Base-by-base conservation (phyloP, 768 basidiomycete species). In the Lactifluus echinatus region DNA sequence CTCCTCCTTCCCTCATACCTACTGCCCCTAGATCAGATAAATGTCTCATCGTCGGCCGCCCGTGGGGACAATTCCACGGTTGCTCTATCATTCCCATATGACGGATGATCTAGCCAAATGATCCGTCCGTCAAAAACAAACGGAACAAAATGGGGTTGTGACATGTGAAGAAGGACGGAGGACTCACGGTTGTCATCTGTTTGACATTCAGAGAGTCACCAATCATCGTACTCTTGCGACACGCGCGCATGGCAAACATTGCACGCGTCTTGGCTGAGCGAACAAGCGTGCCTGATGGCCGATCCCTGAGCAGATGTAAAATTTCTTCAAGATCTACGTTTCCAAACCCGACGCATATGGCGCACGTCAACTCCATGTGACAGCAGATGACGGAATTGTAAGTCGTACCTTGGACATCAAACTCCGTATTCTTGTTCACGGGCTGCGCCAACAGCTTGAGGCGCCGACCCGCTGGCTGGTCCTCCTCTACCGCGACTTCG, bases 201-300 rank as follows among this genome's bases (percentile, higher is more conserved):
- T 74, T 69, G 57, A 71, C 75, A 36, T 79, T 92, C 59, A 98
- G 75, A 11, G 93, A 76, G 74, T 82, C 89, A 3, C 96, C 94
- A 43, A 97, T 78, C 96, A 98, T 99, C 40, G 96, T 85, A 69
- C 93, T 97, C 74, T 89, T 93, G 61, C 95, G 70, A 71, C 96
- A 99, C 0, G 96, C 96, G 34, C 94, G 81, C 80, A 85, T 89
- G 0, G 96, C 96, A 67, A 99, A 97, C 94, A 99, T 97, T 4
- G 84, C 78, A 15, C 93, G 80, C 15, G 89, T 92, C 69, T 98
- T 98, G 15, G 87, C 87, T 66, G 93, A 96, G 21, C 96, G 78
- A 0, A 96, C 89, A 80, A 92, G 88, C 65, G 85, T 82, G 2
- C 90, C 89, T 0, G 76, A 69, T 0, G 92, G 85, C 8, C 79